Conservation (phyloP, 2,329 filamentous ascomycete genomes). For the Trichoderma cornu-damae region DNA sequence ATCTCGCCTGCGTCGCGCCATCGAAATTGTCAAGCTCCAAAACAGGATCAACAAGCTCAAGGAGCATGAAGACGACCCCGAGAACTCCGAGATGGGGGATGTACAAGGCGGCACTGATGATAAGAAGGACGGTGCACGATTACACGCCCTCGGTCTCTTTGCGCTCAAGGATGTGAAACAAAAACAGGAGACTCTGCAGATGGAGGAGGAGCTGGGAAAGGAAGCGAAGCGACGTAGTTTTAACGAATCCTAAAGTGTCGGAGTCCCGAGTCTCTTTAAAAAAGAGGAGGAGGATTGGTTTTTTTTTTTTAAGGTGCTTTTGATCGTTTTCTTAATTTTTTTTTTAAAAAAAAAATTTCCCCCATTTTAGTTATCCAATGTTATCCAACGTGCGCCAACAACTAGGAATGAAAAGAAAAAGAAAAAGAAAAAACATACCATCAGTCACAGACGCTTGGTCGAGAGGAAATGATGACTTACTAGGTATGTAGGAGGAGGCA, state of each 20-base stretch:
- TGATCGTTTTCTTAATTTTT: neutral
- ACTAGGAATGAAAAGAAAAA: too few species aligned
- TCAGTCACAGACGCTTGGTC: neutral
- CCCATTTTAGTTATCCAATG: neutral
- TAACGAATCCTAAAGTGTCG: conserved; percentile 20
- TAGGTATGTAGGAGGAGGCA: neutral
- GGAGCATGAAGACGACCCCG: conserved; percentile 78
- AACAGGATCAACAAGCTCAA: conserved; percentile 57
- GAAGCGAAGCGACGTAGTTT: conserved; percentile 40
- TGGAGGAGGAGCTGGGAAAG: conserved; percentile 55
- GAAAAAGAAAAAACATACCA: too few species aligned
- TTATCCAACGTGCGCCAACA: too few species aligned
- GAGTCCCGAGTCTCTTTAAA: neutral
- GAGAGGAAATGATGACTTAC: neutral
- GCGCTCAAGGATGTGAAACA: conserved; percentile 48
- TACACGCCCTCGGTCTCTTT: conserved; percentile 18
- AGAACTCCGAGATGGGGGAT: conserved; percentile 68
- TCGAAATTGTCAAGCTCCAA: conserved; percentile 4
- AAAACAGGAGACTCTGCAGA: conserved; percentile 67
- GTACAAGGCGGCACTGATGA: conserved; percentile 58
- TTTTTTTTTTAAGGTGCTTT: neutral
- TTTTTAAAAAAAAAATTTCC: too few species aligned
- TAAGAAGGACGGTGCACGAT: conserved; percentile 66
- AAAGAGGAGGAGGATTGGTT: conserved; percentile 7
- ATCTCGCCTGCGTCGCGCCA: neutral